Base-by-base conservation (phyloP, 768 basidiomycete genomes). In the Termitomyces sp. region DNA sequence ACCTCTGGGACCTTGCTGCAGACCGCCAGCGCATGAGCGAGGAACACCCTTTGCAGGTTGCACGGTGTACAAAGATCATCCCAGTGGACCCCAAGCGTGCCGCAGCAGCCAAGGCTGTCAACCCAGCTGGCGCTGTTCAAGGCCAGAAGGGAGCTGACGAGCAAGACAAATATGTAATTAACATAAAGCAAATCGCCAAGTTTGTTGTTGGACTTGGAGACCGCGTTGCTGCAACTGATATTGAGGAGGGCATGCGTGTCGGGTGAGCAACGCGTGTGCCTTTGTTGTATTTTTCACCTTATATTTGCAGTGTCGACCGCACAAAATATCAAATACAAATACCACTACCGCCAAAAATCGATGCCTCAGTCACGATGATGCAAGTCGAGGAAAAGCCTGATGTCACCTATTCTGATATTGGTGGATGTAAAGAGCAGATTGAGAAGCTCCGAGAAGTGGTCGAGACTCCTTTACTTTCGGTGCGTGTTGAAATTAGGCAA, bases 201-300 rank as follows among this genome's bases (percentile, higher is more conserved):
- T 98, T 98, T 69, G 97, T 99, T 10, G 97, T 99, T 44, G 97
- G 94, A 20, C 76, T 99, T 5, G 95, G 94, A 20, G 97, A 99
- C 64, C 88, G 94, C 42, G 94, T 99, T 2, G 92, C 97, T 24
- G 92, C 94, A 12, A 97, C 96, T 2, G 97, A 99, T 76, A 94
- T 99, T 54, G 97, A 99, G 72, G 97, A 99, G 77, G 97, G 97
- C n/a, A 99, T 99, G 97, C 88, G 97, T 54, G 97, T 99, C 41
- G 97, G 96, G 96, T 98, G 68, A 68, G 92, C 77, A 16, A 13
- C 46, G 13, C 48, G 8, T 20, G 20, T 28, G 26, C 34, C 31
- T 41, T 36, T 28, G n/a, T 5, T 18, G 34, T 16, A 36, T 53
- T 33, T 31, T 51, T 44, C 45, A 6, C n/a, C 56, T 63, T 37